A percentile compares a stretch with the other conserved stretches of the same genome.
Conservation (phyloP, 2,329 filamentous ascomycete species). For the Ceratocystis alfenasii region DNA sequence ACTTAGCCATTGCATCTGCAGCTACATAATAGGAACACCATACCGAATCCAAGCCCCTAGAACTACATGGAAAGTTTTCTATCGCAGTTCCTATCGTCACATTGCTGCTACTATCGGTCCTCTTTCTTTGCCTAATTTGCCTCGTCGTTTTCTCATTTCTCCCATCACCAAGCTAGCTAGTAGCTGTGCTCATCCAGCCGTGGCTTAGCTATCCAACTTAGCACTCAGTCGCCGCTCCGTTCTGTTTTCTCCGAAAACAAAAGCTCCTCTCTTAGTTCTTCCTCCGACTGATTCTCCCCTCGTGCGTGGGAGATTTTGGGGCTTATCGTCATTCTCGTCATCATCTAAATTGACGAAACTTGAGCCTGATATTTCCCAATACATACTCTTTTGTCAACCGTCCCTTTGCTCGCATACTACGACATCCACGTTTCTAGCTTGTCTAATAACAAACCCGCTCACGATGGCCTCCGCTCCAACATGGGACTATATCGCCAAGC, state of each 20-base stretch:
- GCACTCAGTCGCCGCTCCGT: not conserved
- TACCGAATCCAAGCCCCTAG: not conserved
- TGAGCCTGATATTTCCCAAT: not conserved
- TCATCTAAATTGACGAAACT: not conserved
- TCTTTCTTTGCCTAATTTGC: conserved; percentile 3
- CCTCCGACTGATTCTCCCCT: not conserved
- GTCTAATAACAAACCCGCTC: not conserved
- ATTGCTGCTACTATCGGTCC: not conserved
- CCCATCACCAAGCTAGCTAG: not conserved
- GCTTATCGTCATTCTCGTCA: not conserved
- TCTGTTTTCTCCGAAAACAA: not conserved
- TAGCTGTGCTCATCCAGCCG: not conserved
- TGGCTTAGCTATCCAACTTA: not conserved
- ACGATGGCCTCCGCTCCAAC: conserved; percentile 42
- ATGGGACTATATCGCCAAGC: conserved; percentile 98
- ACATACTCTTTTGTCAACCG: not conserved
- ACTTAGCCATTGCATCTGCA: conserved; percentile 15
- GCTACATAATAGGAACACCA: not conserved
- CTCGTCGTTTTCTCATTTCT: not conserved
- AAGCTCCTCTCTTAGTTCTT: not conserved
- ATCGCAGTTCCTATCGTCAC: not conserved
- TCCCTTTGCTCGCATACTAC: not conserved
- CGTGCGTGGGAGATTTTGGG: not conserved
- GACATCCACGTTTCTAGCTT: not conserved
- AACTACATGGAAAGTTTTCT: too few relatives aligned